Evolutionary conservation across 176 grass and related monocot species (phyloP), one percentile per base, ranked within the genome.

Genomic region (Oryza longistaminata): DNA sequence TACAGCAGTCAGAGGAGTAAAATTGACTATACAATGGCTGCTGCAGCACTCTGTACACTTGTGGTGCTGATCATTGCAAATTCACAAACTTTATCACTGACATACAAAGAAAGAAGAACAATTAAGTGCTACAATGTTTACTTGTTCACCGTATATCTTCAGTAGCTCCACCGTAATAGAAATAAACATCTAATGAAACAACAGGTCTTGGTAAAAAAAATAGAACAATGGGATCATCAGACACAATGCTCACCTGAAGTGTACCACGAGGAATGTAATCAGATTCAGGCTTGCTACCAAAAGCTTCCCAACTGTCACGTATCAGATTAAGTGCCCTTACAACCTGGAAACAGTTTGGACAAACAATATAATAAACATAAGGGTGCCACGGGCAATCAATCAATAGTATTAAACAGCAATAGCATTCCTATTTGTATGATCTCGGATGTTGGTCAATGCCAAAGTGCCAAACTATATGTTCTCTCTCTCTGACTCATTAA

Each of bases 251-350:
- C 68, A 97, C 95, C 95, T 97, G 95, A 80, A 97, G 92, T 70
- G 96, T 96, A 81, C 96, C 96, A 72, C 96, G 96, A 79, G 96
- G 93, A 88, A 99, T 94, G 73, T 94, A 90, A 78, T 92, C 75
- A 85, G 91, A 90, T 84, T 99, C 92, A 60, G 90, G 55, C 66
- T 92, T 92, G 88, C 82, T 94, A 90, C 96, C 91, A 15, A 99
- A 99, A 55, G 75, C 77, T 75, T 80, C 83, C 96, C 96, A 96
- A 83, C 88, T 80, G 46, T 88, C 92, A 82, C 86, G 84, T 94
- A 96, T 96, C 71, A 96, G 84, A 80, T 92, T 73, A 78, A 99
- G 83, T 71, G 96, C 90, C 81, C 96, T 99, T 34, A 99, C 96
- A 90, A 99, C 93, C 96, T 99, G 67, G 53, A 88, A 75, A 55